These are phyloP conservation scores for Kwoniella sp. DNA, from an alignment of 768 basidiomycete genomes.

Conservation along the genomic window DNA sequence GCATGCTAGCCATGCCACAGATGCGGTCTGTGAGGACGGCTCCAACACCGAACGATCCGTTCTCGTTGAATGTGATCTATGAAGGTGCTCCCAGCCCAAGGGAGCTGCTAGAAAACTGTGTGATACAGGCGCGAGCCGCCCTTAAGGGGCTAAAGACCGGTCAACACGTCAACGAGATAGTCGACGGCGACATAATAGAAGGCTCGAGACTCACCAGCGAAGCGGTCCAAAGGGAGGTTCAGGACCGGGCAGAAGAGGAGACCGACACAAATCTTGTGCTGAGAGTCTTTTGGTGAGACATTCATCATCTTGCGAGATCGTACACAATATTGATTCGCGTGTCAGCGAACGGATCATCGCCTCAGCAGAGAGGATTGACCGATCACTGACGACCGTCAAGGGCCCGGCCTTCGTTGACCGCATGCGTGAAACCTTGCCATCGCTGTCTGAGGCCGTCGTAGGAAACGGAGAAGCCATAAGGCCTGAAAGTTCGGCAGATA, in stretches of 20 bases:
- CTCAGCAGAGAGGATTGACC: conserved; percentile 79
- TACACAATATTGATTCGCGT: background rate
- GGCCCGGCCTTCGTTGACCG: conserved; percentile 79
- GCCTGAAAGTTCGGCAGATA: conserved; percentile 62
- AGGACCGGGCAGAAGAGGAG: conserved; percentile 60
- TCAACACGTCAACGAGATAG: too few species aligned
- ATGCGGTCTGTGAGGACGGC: conserved; percentile 53
- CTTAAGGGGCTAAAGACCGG: conserved; percentile 80
- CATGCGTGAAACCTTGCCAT: conserved; percentile 70
- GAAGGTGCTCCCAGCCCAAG: conserved; percentile 88
- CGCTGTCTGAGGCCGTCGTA: conserved; percentile 54
- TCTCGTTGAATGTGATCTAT: conserved; percentile 59
- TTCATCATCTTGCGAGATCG: background rate
- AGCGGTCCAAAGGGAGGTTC: too few species aligned
- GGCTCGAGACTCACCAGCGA: too few species aligned
- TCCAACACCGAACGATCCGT: conserved; percentile 2
- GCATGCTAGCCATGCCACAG: conserved; percentile 90
- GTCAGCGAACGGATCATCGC: conserved; percentile 66
- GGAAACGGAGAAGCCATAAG: conserved; percentile 50
- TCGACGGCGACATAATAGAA: too few species aligned
- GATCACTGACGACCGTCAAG: conserved; percentile 81
- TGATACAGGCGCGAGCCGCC: conserved; percentile 87
- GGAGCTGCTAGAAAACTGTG: conserved; percentile 83
- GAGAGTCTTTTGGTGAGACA: conserved; percentile 63
- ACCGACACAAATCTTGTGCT: conserved; percentile 74